Conservation (phyloP, 2,329 filamentous ascomycete genomes). For the Cytospora chrysosperma region DNA sequence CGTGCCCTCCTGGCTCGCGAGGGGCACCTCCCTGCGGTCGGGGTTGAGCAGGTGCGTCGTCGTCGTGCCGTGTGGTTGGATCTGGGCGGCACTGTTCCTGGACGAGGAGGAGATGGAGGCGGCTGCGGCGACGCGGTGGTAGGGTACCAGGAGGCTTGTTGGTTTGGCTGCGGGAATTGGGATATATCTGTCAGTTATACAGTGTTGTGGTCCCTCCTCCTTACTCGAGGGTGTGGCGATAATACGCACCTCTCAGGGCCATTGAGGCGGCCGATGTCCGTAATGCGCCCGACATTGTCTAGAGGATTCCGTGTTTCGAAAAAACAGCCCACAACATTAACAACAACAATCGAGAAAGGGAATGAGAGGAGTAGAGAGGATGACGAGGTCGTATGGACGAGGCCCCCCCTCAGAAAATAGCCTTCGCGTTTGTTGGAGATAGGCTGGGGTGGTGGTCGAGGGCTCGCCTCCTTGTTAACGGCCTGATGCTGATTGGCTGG, state of each 20-base stretch:
- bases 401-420: not conserved
- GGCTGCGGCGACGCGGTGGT: constrained; percentile 61
- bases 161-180: constrained; percentile 58
- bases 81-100: constrained; percentile 57
- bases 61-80: constrained; percentile 50
- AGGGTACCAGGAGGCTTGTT: constrained; percentile 59
- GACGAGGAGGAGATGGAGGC: constrained; percentile 66
- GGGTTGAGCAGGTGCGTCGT: constrained; percentile 50
- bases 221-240: not conserved
- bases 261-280: constrained; percentile 53
- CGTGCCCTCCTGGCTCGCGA: constrained; percentile 75
- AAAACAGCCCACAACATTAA: not conserved
- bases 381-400: not conserved
- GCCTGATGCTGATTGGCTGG: constrained; percentile 18
- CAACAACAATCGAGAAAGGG: not conserved
- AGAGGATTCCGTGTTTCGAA: not conserved
- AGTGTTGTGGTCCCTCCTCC: not conserved
- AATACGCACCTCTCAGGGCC: constrained; percentile 50
- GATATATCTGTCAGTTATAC: constrained; percentile 22
- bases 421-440: constrained; percentile 1
- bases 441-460: constrained; percentile 10
- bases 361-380: constrained; percentile 7
- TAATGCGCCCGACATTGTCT: constrained; percentile 48
- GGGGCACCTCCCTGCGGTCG: constrained; percentile 68
- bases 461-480: constrained; percentile 23